Base-by-base conservation (phyloP, 371 early-diverging fungal species). In the Nematocida sp. region DNA sequence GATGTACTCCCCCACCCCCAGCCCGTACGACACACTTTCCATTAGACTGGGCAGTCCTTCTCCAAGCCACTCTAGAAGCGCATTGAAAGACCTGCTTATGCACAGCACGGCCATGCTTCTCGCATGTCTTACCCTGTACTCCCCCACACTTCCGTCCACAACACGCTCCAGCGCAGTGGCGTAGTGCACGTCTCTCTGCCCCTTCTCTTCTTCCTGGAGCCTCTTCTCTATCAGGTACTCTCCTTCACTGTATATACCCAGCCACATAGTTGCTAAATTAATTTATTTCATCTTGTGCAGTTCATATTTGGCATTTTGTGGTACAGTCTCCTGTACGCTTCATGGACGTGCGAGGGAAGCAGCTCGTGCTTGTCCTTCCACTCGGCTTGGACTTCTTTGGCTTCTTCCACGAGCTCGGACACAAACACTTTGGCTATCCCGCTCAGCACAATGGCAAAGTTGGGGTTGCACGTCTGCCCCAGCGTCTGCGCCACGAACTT, bases 381-480 rank as follows among this genome's bases (percentile, higher is more conserved):
- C 31, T 79, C 80, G 23, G 57, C 49, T 46, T 80, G 83, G 19
- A 83, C 78, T 34, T 64, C 45, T 49, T 81, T 84, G 86, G 89
- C 92, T 80, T 86, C 85, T 79, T 91, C 92, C 2, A 92, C 87
- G 67, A 95, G 88, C 77, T 95, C 93, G 23, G 94, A 93, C 1
- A 94, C 89, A 85, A 91, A 95, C 13, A 95, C 89, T 80, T 95
- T 95, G 40, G 90, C 86, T 66, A 91, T 89, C 34, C 94, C 95
- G 29, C 90, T 90, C 0, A 95, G 88, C 0, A 91, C 91, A 83
- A 92, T 91, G 0, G 89, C 87, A 82, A 92, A 86, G 2, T 90
- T 91, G 32, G 87, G 87, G 11, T 91, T 87, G 29, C 88, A 87
- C 77, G 89, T 89, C 67, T 93, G 92, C 75, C 89, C 89, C 13